Conservation (phyloP, 2,329 filamentous ascomycete species). For the Pseudomassariella vexata region DNA sequence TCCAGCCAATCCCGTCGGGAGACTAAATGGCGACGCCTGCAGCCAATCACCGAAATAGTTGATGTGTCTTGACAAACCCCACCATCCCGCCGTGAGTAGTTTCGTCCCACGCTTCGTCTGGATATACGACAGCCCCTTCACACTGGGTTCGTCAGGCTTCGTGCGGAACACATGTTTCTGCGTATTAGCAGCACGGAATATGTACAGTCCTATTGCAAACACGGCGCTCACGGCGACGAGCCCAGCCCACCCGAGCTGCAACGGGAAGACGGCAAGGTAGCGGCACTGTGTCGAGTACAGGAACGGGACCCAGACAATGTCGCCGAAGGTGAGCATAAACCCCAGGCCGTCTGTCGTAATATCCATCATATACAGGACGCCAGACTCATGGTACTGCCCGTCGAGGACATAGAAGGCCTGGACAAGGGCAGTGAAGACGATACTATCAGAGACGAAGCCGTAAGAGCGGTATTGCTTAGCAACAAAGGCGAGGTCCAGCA, state of each 20-base stretch:
- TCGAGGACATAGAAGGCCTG: constrained; percentile 82
- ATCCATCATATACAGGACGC: constrained; percentile 89
- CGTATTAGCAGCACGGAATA: constrained; percentile 87
- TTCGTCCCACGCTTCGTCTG: constrained; percentile 76
- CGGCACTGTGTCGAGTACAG: constrained; percentile 77
- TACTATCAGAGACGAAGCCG: constrained; percentile 79
- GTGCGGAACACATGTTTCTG: constrained; percentile 93
- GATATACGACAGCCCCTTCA: constrained; percentile 78
- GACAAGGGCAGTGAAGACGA: constrained; percentile 69
- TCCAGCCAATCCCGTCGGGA: constrained; percentile 79
- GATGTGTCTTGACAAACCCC: constrained; percentile 85
- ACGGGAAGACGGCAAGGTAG: constrained; percentile 77
- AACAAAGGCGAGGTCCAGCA: constrained; percentile 77
- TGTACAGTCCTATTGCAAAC: constrained; percentile 70
- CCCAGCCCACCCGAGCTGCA: constrained; percentile 66
- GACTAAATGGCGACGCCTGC: constrained; percentile 83
- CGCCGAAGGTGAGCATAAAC: constrained; percentile 89
- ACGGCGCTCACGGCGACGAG: constrained; percentile 60
- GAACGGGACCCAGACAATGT: constrained; percentile 88
- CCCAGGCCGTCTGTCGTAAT: constrained; percentile 90
- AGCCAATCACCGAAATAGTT: constrained; percentile 96
- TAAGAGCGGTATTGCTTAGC: constrained; percentile 83
- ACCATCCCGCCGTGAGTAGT: constrained; percentile 83
- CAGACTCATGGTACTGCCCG: constrained; percentile 77
- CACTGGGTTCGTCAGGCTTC: constrained; percentile 71